Evolutionary conservation across 345 rosid genomes (phyloP).

Genomic region (Gossypium sturtianum): DNA sequence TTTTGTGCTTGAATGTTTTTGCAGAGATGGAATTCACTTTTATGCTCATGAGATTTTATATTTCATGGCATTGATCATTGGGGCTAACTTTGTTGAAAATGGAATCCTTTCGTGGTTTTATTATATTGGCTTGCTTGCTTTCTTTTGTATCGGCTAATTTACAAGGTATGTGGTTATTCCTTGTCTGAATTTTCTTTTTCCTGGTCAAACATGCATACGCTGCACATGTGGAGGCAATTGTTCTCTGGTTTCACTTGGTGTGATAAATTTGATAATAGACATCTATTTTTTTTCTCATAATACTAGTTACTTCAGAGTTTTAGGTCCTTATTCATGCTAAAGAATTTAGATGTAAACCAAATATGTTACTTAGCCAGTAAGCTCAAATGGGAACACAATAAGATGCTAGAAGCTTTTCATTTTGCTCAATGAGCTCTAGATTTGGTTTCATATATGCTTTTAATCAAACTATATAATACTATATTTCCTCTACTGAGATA

Average conservation of each 20-base stretch:
- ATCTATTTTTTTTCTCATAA: background rate
- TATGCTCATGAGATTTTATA: conserved; percentile 3
- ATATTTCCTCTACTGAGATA: background rate
- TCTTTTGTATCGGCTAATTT: conserved; percentile 50
- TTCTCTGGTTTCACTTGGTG: background rate
- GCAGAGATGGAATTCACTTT: conserved; percentile 18
- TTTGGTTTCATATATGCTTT: background rate
- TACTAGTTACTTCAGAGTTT: background rate
- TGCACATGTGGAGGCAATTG: background rate
- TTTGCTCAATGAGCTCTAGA: background rate
- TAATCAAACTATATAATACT: background rate
- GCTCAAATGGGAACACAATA: background rate
- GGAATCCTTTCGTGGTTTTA: conserved; percentile 35
- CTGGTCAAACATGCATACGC: background rate
- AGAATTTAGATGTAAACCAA: background rate
- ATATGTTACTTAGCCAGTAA: background rate
- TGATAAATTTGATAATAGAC: background rate
- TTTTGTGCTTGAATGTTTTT: conserved; percentile 7
- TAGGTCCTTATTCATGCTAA: background rate
- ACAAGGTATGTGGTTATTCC: conserved; percentile 55
- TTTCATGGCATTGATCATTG: conserved; percentile 10
- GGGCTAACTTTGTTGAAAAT: conserved; percentile 42
- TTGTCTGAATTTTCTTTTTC: background rate
- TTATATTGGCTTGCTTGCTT: conserved; percentile 44
- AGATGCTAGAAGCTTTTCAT: background rate